A percentile compares a stretch with the other conserved stretches of the same genome.
Evolutionary conservation across 345 rosid genomes (phyloP).

Genomic region (Diplotaxis tenuifolia): DNA sequence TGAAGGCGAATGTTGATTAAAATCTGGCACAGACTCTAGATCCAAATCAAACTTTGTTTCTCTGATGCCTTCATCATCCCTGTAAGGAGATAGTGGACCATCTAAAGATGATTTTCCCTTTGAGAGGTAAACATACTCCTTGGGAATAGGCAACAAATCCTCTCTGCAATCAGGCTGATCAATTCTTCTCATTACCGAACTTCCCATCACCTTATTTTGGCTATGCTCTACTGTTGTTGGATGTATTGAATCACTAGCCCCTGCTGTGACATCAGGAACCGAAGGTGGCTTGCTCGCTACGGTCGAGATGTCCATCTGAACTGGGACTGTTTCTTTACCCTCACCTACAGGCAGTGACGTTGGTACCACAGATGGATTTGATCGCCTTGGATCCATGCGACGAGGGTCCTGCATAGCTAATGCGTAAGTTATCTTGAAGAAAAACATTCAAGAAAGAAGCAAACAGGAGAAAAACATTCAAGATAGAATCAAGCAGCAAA

Average conservation of each 20-base stretch:
- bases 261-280: constrained; percentile 38
- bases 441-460: constrained; percentile 13
- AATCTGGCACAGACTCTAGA: constrained; percentile 42
- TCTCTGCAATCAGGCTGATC: constrained; percentile 51
- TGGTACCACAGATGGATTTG: constrained; percentile 47
- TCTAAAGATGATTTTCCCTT: constrained; percentile 53
- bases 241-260: constrained; percentile 43
- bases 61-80: constrained; percentile 48
- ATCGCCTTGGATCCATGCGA: constrained; percentile 88
- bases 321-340: constrained; percentile 42
- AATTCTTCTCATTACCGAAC: constrained; percentile 38
- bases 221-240: constrained; percentile 34
- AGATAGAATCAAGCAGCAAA: constrained; percentile 21
- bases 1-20: constrained; percentile 51
- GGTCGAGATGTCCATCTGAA: constrained; percentile 54
- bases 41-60: constrained; percentile 45
- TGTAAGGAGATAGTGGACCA: constrained; percentile 45
- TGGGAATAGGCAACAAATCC: constrained; percentile 41
- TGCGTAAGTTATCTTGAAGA: constrained; percentile 30
- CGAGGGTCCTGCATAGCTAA: constrained; percentile 87
- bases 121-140: constrained; percentile 42
- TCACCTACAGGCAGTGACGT: constrained; percentile 44
- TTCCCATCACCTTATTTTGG: constrained; percentile 50
- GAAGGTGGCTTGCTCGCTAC: constrained; percentile 47
- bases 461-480: constrained; percentile 8